Percentiles rank a stretch among this genome's conserved stretches.
phyloP scores from a whole-genome alignment of 441 rosid genomes.

The Adansonia madagascariensis region DNA sequence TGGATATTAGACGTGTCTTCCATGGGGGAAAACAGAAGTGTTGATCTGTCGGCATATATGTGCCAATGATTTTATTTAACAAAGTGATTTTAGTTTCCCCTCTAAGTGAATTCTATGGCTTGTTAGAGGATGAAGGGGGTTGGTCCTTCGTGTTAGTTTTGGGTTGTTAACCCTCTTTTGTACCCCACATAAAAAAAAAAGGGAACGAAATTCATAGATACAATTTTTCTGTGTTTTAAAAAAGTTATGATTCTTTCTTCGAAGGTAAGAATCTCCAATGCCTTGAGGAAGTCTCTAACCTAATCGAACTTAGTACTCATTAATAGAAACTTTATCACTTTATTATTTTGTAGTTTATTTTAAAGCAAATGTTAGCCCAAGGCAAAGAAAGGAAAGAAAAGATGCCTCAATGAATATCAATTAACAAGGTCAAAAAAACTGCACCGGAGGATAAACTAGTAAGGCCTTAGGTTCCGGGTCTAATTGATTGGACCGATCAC shows the following conservation, averaged over 20 bases:
- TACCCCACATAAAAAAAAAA: background rate
- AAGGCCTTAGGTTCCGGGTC: background rate
- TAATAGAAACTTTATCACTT: background rate
- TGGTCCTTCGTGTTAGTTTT: background rate
- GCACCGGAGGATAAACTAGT: background rate
- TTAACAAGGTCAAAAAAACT: too few species aligned
- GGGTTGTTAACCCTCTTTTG: background rate
- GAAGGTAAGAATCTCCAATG: background rate
- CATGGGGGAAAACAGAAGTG: background rate
- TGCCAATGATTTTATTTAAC: background rate
- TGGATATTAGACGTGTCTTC: background rate
- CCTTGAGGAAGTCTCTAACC: background rate
- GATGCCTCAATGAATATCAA: background rate
- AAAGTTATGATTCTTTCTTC: background rate
- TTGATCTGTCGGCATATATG: background rate
- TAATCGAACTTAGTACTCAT: background rate
- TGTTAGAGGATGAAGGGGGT: background rate
- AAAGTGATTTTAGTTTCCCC: conserved; percentile 3
- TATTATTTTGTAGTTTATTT: background rate
- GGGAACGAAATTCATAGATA: too few species aligned
- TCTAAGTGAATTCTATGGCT: background rate
- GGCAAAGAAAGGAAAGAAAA: background rate
- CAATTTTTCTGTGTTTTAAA: background rate
- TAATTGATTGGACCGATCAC: too few species aligned
- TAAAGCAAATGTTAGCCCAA: background rate